phyloP scores from a whole-genome alignment of 2,329 filamentous ascomycete genomes.

The Thelonectria olida region DNA sequence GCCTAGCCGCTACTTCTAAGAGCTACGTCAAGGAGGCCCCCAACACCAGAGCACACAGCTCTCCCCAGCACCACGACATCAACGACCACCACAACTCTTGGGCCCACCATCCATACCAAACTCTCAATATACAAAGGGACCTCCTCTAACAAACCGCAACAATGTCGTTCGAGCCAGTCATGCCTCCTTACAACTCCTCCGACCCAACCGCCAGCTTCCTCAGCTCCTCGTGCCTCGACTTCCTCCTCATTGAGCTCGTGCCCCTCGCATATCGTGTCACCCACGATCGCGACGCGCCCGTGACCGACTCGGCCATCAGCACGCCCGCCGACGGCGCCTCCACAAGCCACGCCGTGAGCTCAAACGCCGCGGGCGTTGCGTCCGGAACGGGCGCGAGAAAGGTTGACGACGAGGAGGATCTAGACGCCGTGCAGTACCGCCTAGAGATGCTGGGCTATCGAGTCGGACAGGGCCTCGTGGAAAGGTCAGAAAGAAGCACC shows the following conservation, averaged over 20 bases:
- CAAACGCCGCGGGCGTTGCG: conserved; percentile 35
- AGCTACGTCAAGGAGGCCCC: conserved; percentile 3
- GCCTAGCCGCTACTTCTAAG: background rate
- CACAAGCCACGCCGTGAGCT: conserved; percentile 37
- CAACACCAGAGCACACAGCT: background rate
- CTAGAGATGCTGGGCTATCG: conserved; percentile 88
- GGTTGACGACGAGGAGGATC: conserved; percentile 78
- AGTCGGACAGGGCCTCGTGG: conserved; percentile 90
- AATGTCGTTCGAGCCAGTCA: conserved; percentile 79
- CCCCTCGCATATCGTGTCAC: conserved; percentile 91
- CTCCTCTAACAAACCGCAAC: conserved; percentile 15
- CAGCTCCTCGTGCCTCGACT: conserved; percentile 87
- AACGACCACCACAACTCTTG: background rate
- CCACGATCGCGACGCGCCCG: conserved; percentile 70
- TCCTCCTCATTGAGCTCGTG: conserved; percentile 95
- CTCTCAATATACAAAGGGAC: no score
- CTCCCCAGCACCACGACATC: background rate
- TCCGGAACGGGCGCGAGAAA: conserved; percentile 38
- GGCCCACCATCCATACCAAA: background rate
- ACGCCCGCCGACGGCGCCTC: conserved; percentile 31
- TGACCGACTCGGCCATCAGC: conserved; percentile 44
- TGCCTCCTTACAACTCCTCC: conserved; percentile 74
- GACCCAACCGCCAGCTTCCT: conserved; percentile 82
- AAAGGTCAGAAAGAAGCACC: conserved; percentile 66
- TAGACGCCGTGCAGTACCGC: conserved; percentile 85